Percentiles rank a stretch among this genome's conserved stretches.
Evolutionary conservation across 495 filamentous ascomycete species (phyloP).

Genomic region (Tetracladium setigerum): DNA sequence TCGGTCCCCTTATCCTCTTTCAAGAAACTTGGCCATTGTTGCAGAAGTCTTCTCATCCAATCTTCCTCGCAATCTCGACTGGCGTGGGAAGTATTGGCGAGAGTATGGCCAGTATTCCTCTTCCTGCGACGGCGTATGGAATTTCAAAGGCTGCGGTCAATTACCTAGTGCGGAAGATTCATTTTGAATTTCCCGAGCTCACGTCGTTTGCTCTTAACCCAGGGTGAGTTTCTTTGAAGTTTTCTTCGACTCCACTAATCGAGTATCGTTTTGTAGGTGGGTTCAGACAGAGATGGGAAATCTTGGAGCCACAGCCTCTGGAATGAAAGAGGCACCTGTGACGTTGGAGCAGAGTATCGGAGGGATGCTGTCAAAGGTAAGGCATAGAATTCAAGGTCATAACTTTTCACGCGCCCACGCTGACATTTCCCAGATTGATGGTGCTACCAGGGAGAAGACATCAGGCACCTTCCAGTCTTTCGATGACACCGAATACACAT

Average conservation of each 20-base stretch:
- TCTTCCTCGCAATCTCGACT: conserved; percentile 31
- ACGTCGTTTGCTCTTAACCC: conserved; percentile 28
- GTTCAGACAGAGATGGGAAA: conserved; percentile 17
- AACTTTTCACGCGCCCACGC: not conserved
- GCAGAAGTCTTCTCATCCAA: conserved; percentile 21
- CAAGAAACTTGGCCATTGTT: conserved; percentile 32
- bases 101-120: conserved; percentile 18
- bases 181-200: conserved; percentile 28
- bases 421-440: conserved; percentile 6
- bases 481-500: conserved; percentile 1
- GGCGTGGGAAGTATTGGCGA: conserved; percentile 22
- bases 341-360: conserved; percentile 11
- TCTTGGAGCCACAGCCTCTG: not conserved
- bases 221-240: conserved; percentile 23
- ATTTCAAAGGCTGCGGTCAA: conserved; percentile 33
- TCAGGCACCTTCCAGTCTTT: conserved; percentile 11
- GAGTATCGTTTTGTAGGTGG: not conserved
- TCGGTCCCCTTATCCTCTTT: conserved; percentile 30
- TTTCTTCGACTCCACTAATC: not conserved
- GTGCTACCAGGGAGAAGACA: conserved; percentile 12
- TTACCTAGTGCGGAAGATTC: conserved; percentile 30
- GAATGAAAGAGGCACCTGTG: conserved; percentile 7
- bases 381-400: not conserved
- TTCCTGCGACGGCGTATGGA: conserved; percentile 26
- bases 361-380: conserved; percentile 10